Percentiles rank a stretch among this genome's conserved stretches.
phyloP scores from a whole-genome alignment of 2,329 filamentous ascomycete species.

The Penicillium rolfsii region DNA sequence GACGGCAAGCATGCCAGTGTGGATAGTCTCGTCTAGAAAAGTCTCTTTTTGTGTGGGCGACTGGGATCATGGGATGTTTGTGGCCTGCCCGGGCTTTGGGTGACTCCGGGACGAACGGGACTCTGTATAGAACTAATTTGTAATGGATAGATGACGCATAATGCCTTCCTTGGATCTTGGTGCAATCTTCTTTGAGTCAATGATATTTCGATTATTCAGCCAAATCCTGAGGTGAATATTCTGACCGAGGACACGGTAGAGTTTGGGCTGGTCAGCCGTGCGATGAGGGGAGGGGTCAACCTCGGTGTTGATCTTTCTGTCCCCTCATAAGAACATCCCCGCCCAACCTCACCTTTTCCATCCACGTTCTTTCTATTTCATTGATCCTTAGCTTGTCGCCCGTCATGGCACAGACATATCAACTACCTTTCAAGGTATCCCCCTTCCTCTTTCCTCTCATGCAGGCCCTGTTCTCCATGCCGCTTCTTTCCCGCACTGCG shows the following conservation, averaged over 20 bases:
- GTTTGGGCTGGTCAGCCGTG: background rate
- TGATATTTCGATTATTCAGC: background rate
- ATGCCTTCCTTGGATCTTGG: background rate
- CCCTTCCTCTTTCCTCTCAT: background rate
- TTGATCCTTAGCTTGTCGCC: background rate
- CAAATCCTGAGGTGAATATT: background rate
- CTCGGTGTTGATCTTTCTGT: constrained; percentile 4
- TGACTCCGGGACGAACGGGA: background rate
- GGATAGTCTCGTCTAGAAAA: constrained; percentile 25
- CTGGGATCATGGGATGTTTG: background rate
- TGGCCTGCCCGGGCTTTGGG: background rate
- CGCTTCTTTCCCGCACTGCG: background rate
- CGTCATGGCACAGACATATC: constrained; percentile 40
- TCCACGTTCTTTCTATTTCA: background rate
- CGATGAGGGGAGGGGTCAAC: constrained; percentile 9
- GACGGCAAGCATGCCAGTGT: constrained; percentile 20
- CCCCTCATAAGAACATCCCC: constrained; percentile 7
- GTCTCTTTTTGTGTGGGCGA: background rate
- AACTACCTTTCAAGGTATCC: constrained; percentile 44
- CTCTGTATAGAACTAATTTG: background rate
- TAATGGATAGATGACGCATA: constrained; percentile 4
- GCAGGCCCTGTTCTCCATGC: background rate
- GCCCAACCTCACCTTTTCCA: background rate
- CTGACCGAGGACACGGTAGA: background rate
- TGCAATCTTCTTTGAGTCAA: background rate